phyloP scores from a whole-genome alignment of 176 grass and related monocot species.

The Cenchrus purpureus region DNA sequence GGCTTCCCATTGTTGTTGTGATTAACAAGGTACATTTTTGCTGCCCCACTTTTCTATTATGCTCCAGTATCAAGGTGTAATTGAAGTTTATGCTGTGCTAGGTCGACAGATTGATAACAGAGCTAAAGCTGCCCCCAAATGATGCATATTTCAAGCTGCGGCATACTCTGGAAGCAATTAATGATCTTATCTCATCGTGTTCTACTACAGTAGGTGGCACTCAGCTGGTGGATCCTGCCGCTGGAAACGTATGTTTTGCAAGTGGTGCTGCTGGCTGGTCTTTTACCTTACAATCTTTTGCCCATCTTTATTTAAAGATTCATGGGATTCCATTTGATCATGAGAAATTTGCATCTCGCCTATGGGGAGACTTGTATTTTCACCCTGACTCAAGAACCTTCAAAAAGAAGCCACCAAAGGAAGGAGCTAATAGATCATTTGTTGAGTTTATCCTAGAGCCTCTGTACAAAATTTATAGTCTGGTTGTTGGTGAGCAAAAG shows the following conservation, averaged over 20 bases:
- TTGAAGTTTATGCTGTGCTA: conserved; percentile 38
- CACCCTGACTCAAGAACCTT: conserved; percentile 85
- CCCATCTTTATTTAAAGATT: conserved; percentile 83
- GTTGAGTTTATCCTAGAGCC: conserved; percentile 94
- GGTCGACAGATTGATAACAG: conserved; percentile 96
- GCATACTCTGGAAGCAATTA: conserved; percentile 88
- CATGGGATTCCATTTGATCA: conserved; percentile 91
- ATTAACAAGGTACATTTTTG: conserved; percentile 80
- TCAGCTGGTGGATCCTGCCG: conserved; percentile 79
- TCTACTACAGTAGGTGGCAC: conserved; percentile 87
- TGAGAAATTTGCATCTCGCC: conserved; percentile 84
- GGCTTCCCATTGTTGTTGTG: conserved; percentile 92
- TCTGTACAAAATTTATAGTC: conserved; percentile 98
- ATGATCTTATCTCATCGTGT: conserved; percentile 92
- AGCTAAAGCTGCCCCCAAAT: conserved; percentile 92
- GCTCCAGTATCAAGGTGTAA: conserved; percentile 25
- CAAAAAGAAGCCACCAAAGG: conserved; percentile 89
- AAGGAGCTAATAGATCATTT: conserved; percentile 96
- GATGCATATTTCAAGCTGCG: conserved; percentile 98
- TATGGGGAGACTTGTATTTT: conserved; percentile 96
- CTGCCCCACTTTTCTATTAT: conserved; percentile 9
- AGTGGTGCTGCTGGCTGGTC: conserved; percentile 97
- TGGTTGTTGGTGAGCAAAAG: conserved; percentile 91
- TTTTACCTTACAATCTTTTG: conserved; percentile 97
- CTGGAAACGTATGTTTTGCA: conserved; percentile 97